These are phyloP conservation scores for Cladobotryum protrusum DNA, from an alignment of 2,329 filamentous ascomycete genomes.

Conservation along the genomic window DNA sequence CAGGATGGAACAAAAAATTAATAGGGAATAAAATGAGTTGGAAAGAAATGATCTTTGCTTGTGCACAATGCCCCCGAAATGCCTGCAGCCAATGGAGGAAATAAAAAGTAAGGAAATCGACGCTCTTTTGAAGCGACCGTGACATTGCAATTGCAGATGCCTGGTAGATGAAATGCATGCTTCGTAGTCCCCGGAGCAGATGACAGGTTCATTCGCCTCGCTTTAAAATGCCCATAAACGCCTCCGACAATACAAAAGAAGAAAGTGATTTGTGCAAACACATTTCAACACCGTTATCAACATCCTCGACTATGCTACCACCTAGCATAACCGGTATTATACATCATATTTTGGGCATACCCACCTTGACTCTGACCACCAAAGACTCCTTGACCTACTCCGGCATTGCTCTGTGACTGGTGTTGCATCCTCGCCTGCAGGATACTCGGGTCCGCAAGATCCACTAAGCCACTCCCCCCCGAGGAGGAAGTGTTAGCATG, in stretches of 20 bases:
- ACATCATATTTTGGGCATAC: conserved; percentile 86
- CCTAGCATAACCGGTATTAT: conserved; percentile 62
- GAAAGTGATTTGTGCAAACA: conserved; percentile 12
- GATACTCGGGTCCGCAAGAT: conserved; percentile 99
- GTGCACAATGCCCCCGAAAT: neutral
- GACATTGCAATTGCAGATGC: conserved; percentile 22
- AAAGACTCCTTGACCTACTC: conserved; percentile 85
- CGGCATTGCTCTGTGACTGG: conserved; percentile 72
- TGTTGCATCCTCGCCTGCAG: conserved; percentile 96
- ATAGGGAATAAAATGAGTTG: conserved; percentile 11
- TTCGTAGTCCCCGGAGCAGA: conserved; percentile 22
- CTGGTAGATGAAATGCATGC: conserved; percentile 28
- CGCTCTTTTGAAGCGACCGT: conserved; percentile 21
- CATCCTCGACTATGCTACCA: conserved; percentile 45
- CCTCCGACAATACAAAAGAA: conserved; percentile 17
- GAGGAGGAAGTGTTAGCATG: conserved; percentile 99
- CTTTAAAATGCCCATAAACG: conserved; percentile 20
- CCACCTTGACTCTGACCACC: conserved; percentile 88
- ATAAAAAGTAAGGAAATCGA: conserved; percentile 13
- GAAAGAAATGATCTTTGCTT: neutral
- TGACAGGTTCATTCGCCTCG: conserved; percentile 17
- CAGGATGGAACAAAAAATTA: neutral
- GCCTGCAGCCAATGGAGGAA: neutral
- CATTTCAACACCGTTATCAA: conserved; percentile 5
- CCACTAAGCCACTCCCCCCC: conserved; percentile 97